These are phyloP conservation scores for Wickerhamiella lipophila DNA, from an alignment of 805 yeast genomes.

Conservation along the genomic window DNA sequence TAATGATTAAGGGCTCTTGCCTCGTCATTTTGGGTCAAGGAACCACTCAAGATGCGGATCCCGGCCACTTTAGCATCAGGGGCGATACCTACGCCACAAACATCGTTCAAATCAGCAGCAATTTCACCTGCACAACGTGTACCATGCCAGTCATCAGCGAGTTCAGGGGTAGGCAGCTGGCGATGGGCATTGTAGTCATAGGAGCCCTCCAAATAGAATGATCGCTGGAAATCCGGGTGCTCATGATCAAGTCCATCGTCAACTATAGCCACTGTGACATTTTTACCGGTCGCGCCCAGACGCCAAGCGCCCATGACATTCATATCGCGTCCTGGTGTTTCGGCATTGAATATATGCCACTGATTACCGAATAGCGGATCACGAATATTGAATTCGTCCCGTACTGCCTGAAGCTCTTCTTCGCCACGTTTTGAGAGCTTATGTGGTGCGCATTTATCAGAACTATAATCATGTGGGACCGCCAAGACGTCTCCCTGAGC, in stretches of 20 bases:
- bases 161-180: slow-evolving; percentile 64
- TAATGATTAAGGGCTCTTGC: slow-evolving; percentile 78
- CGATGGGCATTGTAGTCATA: slow-evolving; percentile 83
- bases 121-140: slow-evolving; percentile 97
- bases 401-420: slow-evolving; percentile 21
- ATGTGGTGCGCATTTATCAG: background rate
- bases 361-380: slow-evolving; percentile 80
- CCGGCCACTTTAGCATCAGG: slow-evolving; percentile 79
- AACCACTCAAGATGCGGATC: slow-evolving; percentile 72
- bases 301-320: slow-evolving; percentile 81
- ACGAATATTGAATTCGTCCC: slow-evolving; percentile 45
- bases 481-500: background rate
- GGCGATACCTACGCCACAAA: slow-evolving; percentile 97
- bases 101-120: slow-evolving; percentile 69
- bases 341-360: slow-evolving; percentile 82
- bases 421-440: slow-evolving; percentile 6
- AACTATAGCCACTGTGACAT: slow-evolving; percentile 73
- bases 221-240: slow-evolving; percentile 54
- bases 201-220: slow-evolving; percentile 58
- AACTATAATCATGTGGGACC: background rate
- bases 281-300: slow-evolving; percentile 65
- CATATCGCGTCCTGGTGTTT: slow-evolving; percentile 67
- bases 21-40: slow-evolving; percentile 73
- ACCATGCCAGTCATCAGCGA: slow-evolving; percentile 82
- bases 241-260: slow-evolving; percentile 91